Base-by-base conservation (phyloP, 1,284 basidiomycete species). In the Austroboletus niveus region DNA sequence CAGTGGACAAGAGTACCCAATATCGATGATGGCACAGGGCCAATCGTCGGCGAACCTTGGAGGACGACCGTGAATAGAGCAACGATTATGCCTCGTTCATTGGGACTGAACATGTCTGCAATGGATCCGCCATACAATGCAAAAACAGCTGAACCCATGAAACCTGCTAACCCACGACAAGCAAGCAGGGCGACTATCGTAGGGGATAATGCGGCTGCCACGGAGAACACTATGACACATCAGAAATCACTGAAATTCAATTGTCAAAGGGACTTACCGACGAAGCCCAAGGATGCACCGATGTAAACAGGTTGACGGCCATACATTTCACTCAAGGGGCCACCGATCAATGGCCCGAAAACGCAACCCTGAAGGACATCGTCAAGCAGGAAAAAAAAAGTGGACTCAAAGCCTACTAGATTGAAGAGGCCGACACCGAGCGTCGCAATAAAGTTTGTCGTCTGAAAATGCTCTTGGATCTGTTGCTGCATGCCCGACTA, bases 401-500 rank as follows among this genome's bases (percentile, higher is more conserved):
- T 32, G n/a, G 41, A 49, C 5, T 11, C 11, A 20, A 17, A 40
- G 15, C n/a, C 58, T 51, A 61, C 64, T 45, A 67, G 56, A 40
- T 63, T 62, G 32, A 56, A 67, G 31, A 67, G 51, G 31, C 65
- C 58, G 11, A 65, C 53, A 12, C 61, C 62, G 8, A 64, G 55
- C 17, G 64, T 61, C 30, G 49, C 63, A 12, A 59, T 24, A 24
- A 56, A 51, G 7, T 54, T 44, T 1, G 60, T 54, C 11, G 55
- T 52, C 14, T 54, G 53, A 20, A 66, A 61, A 34, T 67, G 42
- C 8, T 62, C 54, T 44, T 57, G 61, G 30, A 67, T 60, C 38
- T 65, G 61, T 8, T 60, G 53, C 29, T 67, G 61, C 46, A 67
- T 57, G 27, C 63, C 61, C 15, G 59, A 67, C 61, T 65, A 30